These are phyloP conservation scores for Erigeron philadelphicus DNA, from an alignment of 140 eudicot species.

Conservation along the genomic window DNA sequence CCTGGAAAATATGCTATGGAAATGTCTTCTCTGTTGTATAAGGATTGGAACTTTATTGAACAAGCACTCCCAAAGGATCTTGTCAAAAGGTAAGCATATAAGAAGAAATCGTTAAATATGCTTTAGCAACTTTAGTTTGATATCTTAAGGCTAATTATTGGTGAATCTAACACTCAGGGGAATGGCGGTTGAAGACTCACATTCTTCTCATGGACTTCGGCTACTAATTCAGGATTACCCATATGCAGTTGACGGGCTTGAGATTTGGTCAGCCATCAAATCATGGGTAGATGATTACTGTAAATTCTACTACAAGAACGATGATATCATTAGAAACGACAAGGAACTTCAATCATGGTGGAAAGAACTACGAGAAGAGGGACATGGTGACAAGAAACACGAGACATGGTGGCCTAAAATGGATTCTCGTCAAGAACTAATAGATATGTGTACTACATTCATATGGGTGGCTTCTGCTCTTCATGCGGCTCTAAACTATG, in stretches of 20 bases:
- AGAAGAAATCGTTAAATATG: background rate
- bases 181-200: conserved; percentile 65
- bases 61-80: conserved; percentile 74
- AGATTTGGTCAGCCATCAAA: conserved; percentile 68
- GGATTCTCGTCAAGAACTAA: conserved; percentile 42
- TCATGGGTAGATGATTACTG: conserved; percentile 66
- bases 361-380: conserved; percentile 53
- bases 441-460: conserved; percentile 44
- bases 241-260: conserved; percentile 68
- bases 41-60: conserved; percentile 59
- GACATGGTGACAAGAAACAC: conserved; percentile 65
- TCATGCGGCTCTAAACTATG: conserved; percentile 78
- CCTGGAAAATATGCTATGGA: conserved; percentile 52
- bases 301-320: conserved; percentile 45
- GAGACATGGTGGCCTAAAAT: conserved; percentile 71
- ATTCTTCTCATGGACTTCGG: conserved; percentile 48
- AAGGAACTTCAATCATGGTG: conserved; percentile 81
- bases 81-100: conserved; percentile 41
- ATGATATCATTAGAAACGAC: conserved; percentile 37
- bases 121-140: background rate
- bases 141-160: background rate
- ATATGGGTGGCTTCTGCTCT: conserved; percentile 80
- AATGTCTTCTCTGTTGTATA: conserved; percentile 40
- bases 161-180: conserved; percentile 38
- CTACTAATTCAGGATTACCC: conserved; percentile 70